Base-by-base conservation (phyloP, 1,139 yeast genomes). In the Geotrichum fermentans region DNA sequence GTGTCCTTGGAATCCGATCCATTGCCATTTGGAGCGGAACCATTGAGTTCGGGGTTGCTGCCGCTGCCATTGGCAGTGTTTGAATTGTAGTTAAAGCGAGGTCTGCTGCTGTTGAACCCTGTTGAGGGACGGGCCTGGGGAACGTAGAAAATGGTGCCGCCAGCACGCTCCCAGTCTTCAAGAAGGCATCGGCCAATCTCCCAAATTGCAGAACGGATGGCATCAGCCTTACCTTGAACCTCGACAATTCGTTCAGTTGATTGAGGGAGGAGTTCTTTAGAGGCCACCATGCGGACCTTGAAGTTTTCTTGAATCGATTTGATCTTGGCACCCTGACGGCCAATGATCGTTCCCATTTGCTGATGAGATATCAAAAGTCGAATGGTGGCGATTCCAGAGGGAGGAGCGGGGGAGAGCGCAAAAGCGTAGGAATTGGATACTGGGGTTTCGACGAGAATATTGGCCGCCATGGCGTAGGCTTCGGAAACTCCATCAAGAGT, bases 341-440 rank as follows among this genome's bases (percentile, higher is more conserved):
- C 97, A 65, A 89, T 89, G 49, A 89, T 78, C 10, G 95, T 82
- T 40, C 97, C 96, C 81, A 89, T 83, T 67, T 88, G 96, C 54
- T 83, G 76, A 68, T 89, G 89, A 43, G 96, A 90, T 54, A 89
- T 75, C 55, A 90, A 72, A 47, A 89, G 71, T 61, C 96, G 76
- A 59, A 88, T 69, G 38, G 80, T 74, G 26, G 84, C 74, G 17
- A 69, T 62, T 35, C 79, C 80, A 44, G 75, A 69, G 14, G 80
- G 76, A 32, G 74, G 72, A 51, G 79, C 71, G 55, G 82, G 71
- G 14, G 60, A 52, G 33, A 53, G 49, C 6, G 56, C 49, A 48
- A 87, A 86, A 67, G 80, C 79, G 57, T 74, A 79, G 56, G 71
- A 72, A 18, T 49, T 52, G 18, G 63, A 53, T 28, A 66, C 61